Evolutionary conservation across 208 protist genomes (phyloP), one percentile per base, ranked within the genome.

Genomic region (Trypanosoma grayi): DNA sequence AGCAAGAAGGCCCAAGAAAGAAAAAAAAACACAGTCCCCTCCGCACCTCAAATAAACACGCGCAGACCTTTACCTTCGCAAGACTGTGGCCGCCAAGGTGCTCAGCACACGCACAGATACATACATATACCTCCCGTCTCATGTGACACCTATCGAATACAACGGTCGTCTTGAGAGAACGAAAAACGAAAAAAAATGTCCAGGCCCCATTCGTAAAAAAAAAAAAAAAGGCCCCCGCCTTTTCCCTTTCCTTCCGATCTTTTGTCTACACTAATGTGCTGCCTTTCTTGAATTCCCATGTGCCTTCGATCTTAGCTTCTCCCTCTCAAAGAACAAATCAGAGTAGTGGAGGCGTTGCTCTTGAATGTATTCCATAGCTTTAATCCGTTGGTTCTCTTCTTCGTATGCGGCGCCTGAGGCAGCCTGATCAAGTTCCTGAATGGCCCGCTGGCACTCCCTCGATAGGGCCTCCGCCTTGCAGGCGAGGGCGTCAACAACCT

Each of bases 401-500:
- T 78, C 76, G 40, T 81, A 84, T 7, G 85, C 78, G 10, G 81
- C 70, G 11, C 68, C 71, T 36, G 79, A 79, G 3, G 84, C 79
- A 31, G 83, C 62, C 52, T 87, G 68, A 56, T 94, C 84, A 41
- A 94, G 66, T 53, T 90, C 77, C 47, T 87, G 74, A 57, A 92
- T 88, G 9, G 82, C 76, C 0, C 68, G 50, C 37, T 80, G 86
- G 66, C 77, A 94, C 57, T 86, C 75, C 9, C 64, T 48, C 11
- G 74, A 75, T 11, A 90, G 57, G 20, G 71, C 70, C 24, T 89
- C 83, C 25, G 77, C 59, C 56, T 81, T 79, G 30, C 72, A 74
- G 3, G 72, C 54, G 10, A 89, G 63, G 2, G 80, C 71, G n/a
- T 77, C 81, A 39, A 88, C 81, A 11, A 89, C 78, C 57, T 85